Base-by-base conservation (phyloP, 495 filamentous ascomycete genomes). In the Apodospora peruviana region DNA sequence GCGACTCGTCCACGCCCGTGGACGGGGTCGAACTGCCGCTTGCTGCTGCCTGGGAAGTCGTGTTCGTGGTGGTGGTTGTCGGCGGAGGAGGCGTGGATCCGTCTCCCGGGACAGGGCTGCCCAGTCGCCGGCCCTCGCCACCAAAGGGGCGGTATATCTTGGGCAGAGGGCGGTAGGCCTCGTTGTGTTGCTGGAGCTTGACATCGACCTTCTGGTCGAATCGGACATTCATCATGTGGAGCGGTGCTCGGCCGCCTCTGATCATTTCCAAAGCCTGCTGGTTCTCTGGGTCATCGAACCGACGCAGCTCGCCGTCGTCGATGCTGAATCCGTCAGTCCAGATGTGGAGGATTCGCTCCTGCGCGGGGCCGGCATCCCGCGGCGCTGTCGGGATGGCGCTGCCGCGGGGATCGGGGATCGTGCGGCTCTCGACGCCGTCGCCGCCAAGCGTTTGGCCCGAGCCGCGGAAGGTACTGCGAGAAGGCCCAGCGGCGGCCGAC, bases 241-340 rank as follows among this genome's bases (percentile, higher is more conserved):
- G 72, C 23, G 93, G 93, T 1, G 93, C 93, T 23, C 87, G 82
- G 20, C 94, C 94, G 32, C 81, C 76, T 45, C 90, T 82, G 60
- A 98, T 98, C 67, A 89, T 84, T 23, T 85, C 76, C 18, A 98
- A 72, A 45, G 90, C 87, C 21, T 80, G 80, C 17, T 83, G 81
- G 59, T 96, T 95, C 5, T 79, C 80, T 14, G 93, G 90, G 62
- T 97, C 91, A 56, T 95, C 88, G 47, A 88, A 91, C 25, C 86
- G 81, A 58, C 82, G 90, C 8, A 98, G 81, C n/a, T 85, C 82
- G 17, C 93, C 93, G 59, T 97, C 91, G 53, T 96, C 94, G 29
- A 98, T 83, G 39, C 89, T 95, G 60, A 97, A 96, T 2, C 93
- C 93, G 66, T 98, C 87, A 12, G 77, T 72, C 93, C 93, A 98